Evolutionary conservation across 345 rosid species (phyloP).

Genomic region (Eucalyptus fibrosa): DNA sequence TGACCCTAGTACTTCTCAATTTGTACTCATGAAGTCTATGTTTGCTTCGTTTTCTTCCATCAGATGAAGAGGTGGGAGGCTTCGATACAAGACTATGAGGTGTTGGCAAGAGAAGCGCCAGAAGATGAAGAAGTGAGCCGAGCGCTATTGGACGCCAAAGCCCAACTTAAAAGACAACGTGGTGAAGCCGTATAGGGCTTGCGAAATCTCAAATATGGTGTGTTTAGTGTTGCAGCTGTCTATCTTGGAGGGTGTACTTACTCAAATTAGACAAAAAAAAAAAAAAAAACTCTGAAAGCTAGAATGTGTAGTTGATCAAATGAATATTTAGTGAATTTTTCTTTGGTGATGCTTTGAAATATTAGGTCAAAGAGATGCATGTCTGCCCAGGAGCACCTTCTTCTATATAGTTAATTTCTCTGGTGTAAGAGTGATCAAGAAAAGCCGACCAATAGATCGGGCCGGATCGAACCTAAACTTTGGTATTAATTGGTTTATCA

Average conservation of each 20-base stretch:
- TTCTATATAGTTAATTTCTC: not conserved
- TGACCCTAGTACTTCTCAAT: not conserved
- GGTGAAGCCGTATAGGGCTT: not conserved
- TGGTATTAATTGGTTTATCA: not conserved
- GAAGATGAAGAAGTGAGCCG: slow-evolving; percentile 52
- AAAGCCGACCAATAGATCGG: not conserved
- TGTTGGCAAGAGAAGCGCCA: slow-evolving; percentile 49
- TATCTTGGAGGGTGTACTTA: not conserved
- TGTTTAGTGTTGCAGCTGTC: not conserved
- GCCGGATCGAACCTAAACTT: not conserved
- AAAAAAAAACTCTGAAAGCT: not conserved
- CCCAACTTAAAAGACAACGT: slow-evolving; percentile 20
- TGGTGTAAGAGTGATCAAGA: not conserved
- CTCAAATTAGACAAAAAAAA: not conserved
- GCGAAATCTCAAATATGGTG: not conserved
- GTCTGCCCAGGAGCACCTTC: not conserved
- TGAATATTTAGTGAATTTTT: not conserved
- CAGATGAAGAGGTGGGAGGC: slow-evolving; percentile 80
- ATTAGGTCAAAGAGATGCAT: not conserved
- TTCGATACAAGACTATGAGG: slow-evolving; percentile 65
- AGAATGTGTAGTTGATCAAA: not conserved
- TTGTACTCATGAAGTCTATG: not conserved
- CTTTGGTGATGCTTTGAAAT: not conserved
- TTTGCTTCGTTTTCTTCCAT: not conserved
- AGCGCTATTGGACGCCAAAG: slow-evolving; percentile 41